Conservation (phyloP, 202 grass and related monocot genomes). For the Digitaria exilis region DNA sequence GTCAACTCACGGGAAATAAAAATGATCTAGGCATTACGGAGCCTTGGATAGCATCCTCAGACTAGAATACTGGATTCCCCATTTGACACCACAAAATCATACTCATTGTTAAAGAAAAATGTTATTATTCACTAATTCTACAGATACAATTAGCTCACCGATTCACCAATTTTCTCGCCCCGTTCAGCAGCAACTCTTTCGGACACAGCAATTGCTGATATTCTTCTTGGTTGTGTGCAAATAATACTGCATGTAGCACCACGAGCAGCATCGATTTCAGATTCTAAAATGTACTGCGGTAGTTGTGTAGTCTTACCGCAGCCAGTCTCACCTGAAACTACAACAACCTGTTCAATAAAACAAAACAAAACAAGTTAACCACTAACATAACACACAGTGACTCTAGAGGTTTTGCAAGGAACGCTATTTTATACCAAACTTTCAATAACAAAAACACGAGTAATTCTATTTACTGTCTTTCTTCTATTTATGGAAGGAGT, state of each 20-base stretch:
- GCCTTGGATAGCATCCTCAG: not conserved
- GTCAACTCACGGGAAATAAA: not conserved
- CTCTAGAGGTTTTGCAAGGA: not conserved
- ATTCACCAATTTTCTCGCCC: conserved; percentile 96
- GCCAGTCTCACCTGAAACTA: conserved; percentile 96
- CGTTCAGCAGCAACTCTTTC: conserved; percentile 99
- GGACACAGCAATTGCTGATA: conserved; percentile 96
- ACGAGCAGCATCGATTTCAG: conserved; percentile 86
- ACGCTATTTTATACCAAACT: not conserved
- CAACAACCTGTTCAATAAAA: conserved; percentile 74
- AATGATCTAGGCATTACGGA: conserved; percentile 2
- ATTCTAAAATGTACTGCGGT: conserved; percentile 97
- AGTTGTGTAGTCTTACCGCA: conserved; percentile 98
- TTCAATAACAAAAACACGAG: not conserved
- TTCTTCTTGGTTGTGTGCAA: conserved; percentile 95
- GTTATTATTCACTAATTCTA: not conserved
- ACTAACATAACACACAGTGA: not conserved
- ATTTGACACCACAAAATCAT: not conserved
- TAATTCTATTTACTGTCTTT: conserved; percentile 6
- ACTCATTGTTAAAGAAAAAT: conserved; percentile 12
- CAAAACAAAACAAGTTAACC: conserved; percentile 43
- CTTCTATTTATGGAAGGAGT: conserved; percentile 19
- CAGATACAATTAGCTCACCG: conserved; percentile 63
- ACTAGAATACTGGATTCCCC: conserved; percentile 3
- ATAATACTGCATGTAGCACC: conserved; percentile 92